Conservation (phyloP, 2,329 filamentous ascomycete genomes). For the Trichoderma lentiforme region DNA sequence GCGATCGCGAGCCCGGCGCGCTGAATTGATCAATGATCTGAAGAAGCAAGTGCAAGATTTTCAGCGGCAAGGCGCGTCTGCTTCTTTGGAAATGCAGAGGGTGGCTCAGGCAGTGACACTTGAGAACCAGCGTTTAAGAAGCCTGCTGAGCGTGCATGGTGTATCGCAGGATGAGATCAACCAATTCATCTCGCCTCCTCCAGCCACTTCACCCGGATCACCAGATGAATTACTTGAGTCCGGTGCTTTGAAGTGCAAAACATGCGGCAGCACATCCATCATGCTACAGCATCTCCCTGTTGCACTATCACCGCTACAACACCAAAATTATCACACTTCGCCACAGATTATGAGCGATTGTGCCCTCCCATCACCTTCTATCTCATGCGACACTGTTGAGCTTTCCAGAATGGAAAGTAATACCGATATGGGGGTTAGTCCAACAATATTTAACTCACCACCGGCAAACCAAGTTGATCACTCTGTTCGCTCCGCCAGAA, state of each 20-base stretch:
- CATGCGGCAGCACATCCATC: background rate
- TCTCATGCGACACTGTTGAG: background rate
- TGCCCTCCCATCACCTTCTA: background rate
- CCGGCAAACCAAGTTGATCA: background rate
- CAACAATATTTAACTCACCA: background rate
- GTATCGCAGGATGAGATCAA: slow-evolving; percentile 15
- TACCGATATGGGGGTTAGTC: no score
- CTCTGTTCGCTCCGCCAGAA: no score
- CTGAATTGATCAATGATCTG: slow-evolving; percentile 17
- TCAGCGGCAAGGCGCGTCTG: slow-evolving; percentile 9
- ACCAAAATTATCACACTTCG: no score
- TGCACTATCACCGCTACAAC: no score
- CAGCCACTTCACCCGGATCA: background rate
- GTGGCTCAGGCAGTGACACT: slow-evolving; percentile 1
- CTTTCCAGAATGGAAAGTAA: background rate
- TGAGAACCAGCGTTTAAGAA: slow-evolving; percentile 16
- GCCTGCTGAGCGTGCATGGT: background rate
- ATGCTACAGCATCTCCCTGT: background rate
- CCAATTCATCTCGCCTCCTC: background rate
- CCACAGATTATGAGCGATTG: background rate
- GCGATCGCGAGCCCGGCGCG: slow-evolving; percentile 15
- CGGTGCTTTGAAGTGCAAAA: background rate
- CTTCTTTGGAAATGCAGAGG: slow-evolving; percentile 16
- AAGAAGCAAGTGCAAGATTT: slow-evolving; percentile 9
- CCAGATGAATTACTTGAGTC: background rate